Evolutionary conservation across 257 asterid genomes (phyloP).

Genomic region (Solanum lycopersicoides): DNA sequence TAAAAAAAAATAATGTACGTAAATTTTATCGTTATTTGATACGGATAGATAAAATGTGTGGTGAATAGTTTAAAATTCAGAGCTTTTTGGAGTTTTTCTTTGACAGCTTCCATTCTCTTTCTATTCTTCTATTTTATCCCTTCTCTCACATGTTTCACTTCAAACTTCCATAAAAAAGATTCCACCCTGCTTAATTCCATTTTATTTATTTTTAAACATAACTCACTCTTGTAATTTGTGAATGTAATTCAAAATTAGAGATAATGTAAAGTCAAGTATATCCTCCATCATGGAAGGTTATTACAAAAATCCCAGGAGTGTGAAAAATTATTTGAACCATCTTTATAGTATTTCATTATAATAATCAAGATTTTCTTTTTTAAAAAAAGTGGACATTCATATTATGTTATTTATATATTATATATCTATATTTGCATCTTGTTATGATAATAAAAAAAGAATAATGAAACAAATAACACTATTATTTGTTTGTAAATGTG

Average conservation of each 20-base stretch:
- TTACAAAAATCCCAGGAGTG: background rate
- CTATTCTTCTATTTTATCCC: constrained; percentile 32
- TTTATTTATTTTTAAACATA: background rate
- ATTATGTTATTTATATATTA: background rate
- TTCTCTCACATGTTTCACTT: constrained; percentile 11
- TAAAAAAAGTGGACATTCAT: no score
- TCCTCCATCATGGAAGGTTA: background rate
- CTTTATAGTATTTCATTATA: background rate
- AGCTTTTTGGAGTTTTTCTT: constrained; percentile 27
- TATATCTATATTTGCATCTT: background rate
- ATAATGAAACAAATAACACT: no score
- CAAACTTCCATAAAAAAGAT: constrained; percentile 49
- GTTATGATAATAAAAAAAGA: no score
- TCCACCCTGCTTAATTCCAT: constrained; percentile 16
- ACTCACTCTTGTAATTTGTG: background rate
- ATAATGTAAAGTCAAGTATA: background rate
- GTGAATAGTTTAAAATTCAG: constrained; percentile 35
- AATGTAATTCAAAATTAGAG: background rate
- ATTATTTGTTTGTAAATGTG: background rate
- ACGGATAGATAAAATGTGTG: background rate
- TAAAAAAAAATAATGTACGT: accelerated
- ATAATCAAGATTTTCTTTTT: no score
- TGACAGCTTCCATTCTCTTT: constrained; percentile 73
- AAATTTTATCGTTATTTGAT: no score
- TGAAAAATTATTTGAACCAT: no score